phyloP scores from a whole-genome alignment of 2,329 filamentous ascomycete species.

The Aspergillus sp. region DNA sequence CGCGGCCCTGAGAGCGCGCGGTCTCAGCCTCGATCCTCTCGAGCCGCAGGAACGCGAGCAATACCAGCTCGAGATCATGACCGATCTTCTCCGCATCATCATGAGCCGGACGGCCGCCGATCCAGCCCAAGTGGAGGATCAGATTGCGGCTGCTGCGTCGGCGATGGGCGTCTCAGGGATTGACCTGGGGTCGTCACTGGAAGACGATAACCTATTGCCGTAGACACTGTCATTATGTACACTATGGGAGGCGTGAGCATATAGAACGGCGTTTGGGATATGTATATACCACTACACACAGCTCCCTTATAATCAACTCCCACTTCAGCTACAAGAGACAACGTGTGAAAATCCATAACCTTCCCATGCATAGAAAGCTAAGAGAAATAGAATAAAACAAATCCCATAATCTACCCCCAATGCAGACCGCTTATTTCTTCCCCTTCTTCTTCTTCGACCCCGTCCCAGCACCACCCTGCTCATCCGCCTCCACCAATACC shows the following conservation, averaged over 20 bases:
- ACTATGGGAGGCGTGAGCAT: not conserved
- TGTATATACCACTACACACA: not conserved
- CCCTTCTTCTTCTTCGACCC: constrained; percentile 46
- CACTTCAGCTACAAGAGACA: not conserved
- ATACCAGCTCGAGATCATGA: constrained; percentile 44
- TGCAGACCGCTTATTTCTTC: constrained; percentile 35
- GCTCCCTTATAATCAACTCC: not conserved
- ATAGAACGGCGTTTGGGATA: not conserved
- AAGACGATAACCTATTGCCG: constrained; percentile 24
- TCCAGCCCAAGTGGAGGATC: constrained; percentile 29
- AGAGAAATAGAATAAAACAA: not conserved
- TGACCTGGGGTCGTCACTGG: constrained; percentile 29
- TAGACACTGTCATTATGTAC: constrained; percentile 5
- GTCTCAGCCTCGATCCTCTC: constrained; percentile 33
- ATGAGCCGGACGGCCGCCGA: constrained; percentile 32
- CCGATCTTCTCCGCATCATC: constrained; percentile 39
- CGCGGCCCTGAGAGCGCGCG: constrained; percentile 29
- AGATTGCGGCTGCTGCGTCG: constrained; percentile 31
- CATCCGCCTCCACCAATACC: constrained; percentile 70
- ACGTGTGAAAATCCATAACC: not conserved
- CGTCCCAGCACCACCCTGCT: constrained; percentile 34
- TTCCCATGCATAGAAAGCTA: not conserved
- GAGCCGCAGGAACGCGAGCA: constrained; percentile 36
- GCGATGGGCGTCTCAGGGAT: constrained; percentile 37
- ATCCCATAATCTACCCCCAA: not conserved